These are phyloP conservation scores for Penicillium paradoxum DNA, from an alignment of 495 filamentous ascomycete genomes.

Conservation along the genomic window DNA sequence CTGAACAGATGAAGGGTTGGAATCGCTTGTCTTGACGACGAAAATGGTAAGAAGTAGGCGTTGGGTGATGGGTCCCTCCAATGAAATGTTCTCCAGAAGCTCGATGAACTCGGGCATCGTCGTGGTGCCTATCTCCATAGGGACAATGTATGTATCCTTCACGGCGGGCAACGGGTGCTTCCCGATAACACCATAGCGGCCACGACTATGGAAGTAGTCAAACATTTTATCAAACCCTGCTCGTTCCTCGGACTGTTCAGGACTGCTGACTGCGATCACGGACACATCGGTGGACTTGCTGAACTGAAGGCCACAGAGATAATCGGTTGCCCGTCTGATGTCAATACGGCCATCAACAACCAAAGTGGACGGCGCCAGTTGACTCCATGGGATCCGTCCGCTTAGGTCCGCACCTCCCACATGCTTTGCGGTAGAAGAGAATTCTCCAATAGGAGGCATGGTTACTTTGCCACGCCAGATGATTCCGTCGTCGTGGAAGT, in stretches of 20 bases:
- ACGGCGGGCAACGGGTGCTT: slow-evolving; percentile 63
- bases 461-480: slow-evolving; percentile 76
- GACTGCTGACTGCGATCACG: slow-evolving; percentile 60
- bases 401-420: slow-evolving; percentile 72
- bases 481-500: slow-evolving; percentile 57
- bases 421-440: slow-evolving; percentile 71
- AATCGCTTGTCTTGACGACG: slow-evolving; percentile 56
- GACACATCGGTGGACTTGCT: slow-evolving; percentile 68
- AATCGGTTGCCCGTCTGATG: slow-evolving; percentile 73
- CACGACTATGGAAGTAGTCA: slow-evolving; percentile 71
- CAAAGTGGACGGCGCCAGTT: slow-evolving; percentile 63
- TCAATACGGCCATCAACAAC: slow-evolving; percentile 80
- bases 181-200: slow-evolving; percentile 75
- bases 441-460: slow-evolving; percentile 72
- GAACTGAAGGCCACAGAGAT: slow-evolving; percentile 76
- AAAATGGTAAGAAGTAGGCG: slow-evolving; percentile 73
- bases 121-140: slow-evolving; percentile 56
- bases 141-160: slow-evolving; percentile 73
- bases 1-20: slow-evolving; percentile 40
- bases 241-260: slow-evolving; percentile 44
- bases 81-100: slow-evolving; percentile 66
- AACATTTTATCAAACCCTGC: slow-evolving; percentile 63
- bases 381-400: slow-evolving; percentile 56
- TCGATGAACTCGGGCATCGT: slow-evolving; percentile 68
- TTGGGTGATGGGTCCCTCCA: slow-evolving; percentile 60